Evolutionary conservation across 106 monocot species (phyloP), one percentile per base, ranked within the genome.

Genomic region (Acorus calamus): DNA sequence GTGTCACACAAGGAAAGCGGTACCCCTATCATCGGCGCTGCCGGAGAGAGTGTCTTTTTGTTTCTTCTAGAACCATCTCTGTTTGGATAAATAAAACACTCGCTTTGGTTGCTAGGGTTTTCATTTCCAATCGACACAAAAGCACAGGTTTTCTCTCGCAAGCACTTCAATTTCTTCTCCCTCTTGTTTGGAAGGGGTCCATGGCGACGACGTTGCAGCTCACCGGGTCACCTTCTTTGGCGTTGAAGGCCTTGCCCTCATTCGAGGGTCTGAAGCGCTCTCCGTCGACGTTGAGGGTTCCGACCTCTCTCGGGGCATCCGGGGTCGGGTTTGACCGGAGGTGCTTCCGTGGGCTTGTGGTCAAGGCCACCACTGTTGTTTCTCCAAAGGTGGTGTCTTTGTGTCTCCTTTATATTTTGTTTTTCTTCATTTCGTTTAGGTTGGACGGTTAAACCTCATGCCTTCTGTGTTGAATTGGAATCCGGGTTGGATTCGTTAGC

Each of bases 331-430:
- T 71, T 7, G 55, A 65, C 8, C 14, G 70, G 65, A 80, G 76
- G 51, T 49, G 56, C 53, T 76, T 67, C 51, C 46, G 56, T 50
- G 74, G 82, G 9, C 72, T 85, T 7, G 75, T 73, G 14, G 75
- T 86, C 3, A 80, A 78, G 67, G 85, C 85, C 2, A 77, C 74
- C 62, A 80, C 82, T 6, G 75, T 80, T 14, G 82, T 89, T 44
- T 69, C 85, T 5, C 89, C 89, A 2, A 85, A 82, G 82, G 85
- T 89, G 65, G 54, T 41, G 3, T 4, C 4, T 46, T 9, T 46
- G 6, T 52, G 13, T 42, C 50, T 66, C 11, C 46, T 52, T 8
- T 3, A 52, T 50, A 13, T 45, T 7, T 46, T 9, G 11, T 51
- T 55, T 3, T 3, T 66, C 46, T n/a, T 56, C 43, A 8, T 54